Conservation (phyloP, 1,139 yeast species). For the Suhomyces bolitotheri region DNA sequence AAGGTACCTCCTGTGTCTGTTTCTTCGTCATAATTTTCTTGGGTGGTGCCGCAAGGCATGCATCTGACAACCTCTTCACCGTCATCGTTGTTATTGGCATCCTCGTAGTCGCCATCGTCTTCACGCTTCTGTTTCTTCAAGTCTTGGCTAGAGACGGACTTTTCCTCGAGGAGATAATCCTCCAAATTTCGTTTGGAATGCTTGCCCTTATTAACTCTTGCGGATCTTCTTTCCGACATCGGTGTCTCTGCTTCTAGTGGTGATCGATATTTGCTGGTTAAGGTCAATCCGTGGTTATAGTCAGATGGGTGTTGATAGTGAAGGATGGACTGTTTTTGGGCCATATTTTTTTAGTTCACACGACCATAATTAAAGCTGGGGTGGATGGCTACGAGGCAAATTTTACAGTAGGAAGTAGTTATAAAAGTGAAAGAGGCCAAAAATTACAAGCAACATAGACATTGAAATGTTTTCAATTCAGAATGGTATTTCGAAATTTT, state of each 20-base stretch:
- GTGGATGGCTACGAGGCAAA: too few relatives aligned
- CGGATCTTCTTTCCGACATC: conserved; percentile 31
- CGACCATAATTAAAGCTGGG: too few relatives aligned
- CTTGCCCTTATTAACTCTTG: conserved; percentile 43
- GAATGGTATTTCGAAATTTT: too few relatives aligned
- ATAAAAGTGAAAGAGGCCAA: too few relatives aligned
- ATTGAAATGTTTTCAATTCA: too few relatives aligned
- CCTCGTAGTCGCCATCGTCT: conserved; percentile 6
- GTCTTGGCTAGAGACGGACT: not conserved
- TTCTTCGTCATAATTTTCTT: conserved; percentile 60
- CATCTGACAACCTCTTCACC: conserved; percentile 57
- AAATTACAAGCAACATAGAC: too few relatives aligned
- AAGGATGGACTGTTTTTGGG: too few relatives aligned
- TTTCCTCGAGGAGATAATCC: conserved; percentile 12
- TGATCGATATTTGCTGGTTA: not conserved
- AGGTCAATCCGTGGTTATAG: too few relatives aligned
- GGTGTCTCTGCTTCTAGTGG: not conserved
- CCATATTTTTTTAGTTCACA: too few relatives aligned
- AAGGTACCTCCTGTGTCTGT: conserved; percentile 62
- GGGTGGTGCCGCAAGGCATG: conserved; percentile 63
- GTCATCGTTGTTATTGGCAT: conserved; percentile 1
- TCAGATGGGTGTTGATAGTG: too few relatives aligned
- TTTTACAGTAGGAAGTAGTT: too few relatives aligned
- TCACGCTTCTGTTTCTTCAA: conserved; percentile 2
- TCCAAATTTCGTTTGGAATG: conserved; percentile 35